Evolutionary conservation across 768 basidiomycete genomes (phyloP), one percentile per base, ranked within the genome.

Genomic region (Kwoniella heveanensis): DNA sequence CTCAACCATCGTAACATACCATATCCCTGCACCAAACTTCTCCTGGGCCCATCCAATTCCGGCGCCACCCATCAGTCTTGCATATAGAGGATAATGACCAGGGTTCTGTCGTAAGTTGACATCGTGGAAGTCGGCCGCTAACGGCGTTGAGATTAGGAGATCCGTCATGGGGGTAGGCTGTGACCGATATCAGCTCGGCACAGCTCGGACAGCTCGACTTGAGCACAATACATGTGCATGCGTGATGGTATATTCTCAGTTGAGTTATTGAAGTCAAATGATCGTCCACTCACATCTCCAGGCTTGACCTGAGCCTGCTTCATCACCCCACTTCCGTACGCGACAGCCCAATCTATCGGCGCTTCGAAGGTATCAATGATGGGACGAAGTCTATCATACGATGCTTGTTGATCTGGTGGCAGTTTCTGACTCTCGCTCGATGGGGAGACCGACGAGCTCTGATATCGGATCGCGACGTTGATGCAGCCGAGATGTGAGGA

Each of bases 261-360:
- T 8, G 24, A 1, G 49, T 27, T 5, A 21, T 27, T 19, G 39
- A 6, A 36, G 6, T 36, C 6, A 9, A 44, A 17, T 7, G 39
- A 44, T 7, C 39, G 39, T 26, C 10, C 62, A 24, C 52, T 68
- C 71, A 63, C 79, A 66, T 32, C 77, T 65, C 63, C 72, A 67
- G 63, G 62, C 19, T 63, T 56, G 24, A 64, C 60, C 51, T 70
- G 94, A 90, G 19, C 94, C 80, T 99, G 96, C 73, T 90, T 87
- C 71, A 96, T 96, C 1, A 98, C 93, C 0, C 95, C 96, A 2
- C 90, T 92, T 13, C 96, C 96, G 76, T 98, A 99, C 0, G 96
- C 96, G 76, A 97, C 93, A 0, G 94, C 96, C 83, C 95, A 98
- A 22, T 94, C 88, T 53, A 97, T 90, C 10, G 94, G 94, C 0